Percentiles rank a stretch among this genome's conserved stretches.
Evolutionary conservation across 306 rosid species (phyloP).

Genomic region (Lathyrus oleraceus): DNA sequence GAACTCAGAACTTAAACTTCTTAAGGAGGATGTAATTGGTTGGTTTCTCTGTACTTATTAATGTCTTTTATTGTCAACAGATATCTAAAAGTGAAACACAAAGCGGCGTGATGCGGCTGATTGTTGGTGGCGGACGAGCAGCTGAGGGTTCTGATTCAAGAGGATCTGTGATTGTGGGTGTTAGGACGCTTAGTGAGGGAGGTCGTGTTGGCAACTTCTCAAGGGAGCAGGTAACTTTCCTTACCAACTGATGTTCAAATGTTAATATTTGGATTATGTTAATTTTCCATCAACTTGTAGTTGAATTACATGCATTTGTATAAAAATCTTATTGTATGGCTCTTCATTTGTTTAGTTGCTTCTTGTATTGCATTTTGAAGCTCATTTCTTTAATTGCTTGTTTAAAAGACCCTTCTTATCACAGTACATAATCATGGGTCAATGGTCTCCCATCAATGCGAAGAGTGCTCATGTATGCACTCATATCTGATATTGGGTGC

Average conservation of each 20-base stretch:
- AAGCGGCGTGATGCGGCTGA: slow-evolving; percentile 96
- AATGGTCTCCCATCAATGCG: neutral
- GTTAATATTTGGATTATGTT: slow-evolving; percentile 11
- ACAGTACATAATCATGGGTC: slow-evolving; percentile 17
- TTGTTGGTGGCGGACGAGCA: slow-evolving; percentile 99
- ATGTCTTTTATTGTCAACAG: slow-evolving; percentile 42
- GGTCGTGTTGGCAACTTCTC: slow-evolving; percentile 98
- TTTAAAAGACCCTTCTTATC: slow-evolving; percentile 17
- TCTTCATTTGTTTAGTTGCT: slow-evolving; percentile 6
- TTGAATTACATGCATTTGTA: slow-evolving; percentile 2
- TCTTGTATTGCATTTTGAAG: slow-evolving; percentile 12
- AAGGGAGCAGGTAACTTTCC: slow-evolving; percentile 81
- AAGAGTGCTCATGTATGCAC: slow-evolving; percentile 6
- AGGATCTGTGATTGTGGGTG: slow-evolving; percentile 99
- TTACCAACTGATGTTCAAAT: slow-evolving; percentile 20
- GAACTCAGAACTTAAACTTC: neutral
- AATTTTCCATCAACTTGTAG: slow-evolving; percentile 4
- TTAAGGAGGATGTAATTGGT: neutral
- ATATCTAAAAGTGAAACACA: slow-evolving; percentile 86
- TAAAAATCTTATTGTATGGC: neutral
- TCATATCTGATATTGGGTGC: slow-evolving; percentile 4
- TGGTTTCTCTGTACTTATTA: slow-evolving; percentile 11
- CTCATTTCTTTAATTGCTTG: no score
- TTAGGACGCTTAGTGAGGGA: slow-evolving; percentile 98
- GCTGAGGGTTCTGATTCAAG: slow-evolving; percentile 74